A percentile compares a stretch with the other conserved stretches of the same genome.
These are phyloP conservation scores for Paraurostyla sp. DNA, from an alignment of 73 alveolate species.

Conservation along the genomic window DNA sequence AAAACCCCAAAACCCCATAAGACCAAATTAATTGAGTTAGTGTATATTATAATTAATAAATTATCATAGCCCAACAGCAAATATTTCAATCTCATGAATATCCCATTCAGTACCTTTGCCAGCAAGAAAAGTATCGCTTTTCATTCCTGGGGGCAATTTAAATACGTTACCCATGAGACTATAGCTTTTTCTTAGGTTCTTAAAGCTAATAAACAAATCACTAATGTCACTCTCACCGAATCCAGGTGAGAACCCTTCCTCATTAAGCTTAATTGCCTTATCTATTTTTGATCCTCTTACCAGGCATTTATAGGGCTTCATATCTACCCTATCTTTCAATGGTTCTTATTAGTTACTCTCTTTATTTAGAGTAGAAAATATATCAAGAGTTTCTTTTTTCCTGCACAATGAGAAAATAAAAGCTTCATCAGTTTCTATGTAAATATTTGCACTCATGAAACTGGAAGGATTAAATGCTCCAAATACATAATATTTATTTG, in stretches of 20 bases:
- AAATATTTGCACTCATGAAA: conserved; percentile 47
- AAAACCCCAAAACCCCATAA: no score
- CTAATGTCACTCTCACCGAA: conserved; percentile 88
- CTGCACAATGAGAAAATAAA: conserved; percentile 73
- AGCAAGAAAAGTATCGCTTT: conserved; percentile 79
- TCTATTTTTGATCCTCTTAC: conserved; percentile 64
- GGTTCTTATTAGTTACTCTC: conserved; percentile 11
- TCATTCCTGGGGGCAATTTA: conserved; percentile 78
- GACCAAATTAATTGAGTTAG: no score
- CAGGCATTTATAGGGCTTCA: conserved; percentile 77
- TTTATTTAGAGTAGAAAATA: not conserved
- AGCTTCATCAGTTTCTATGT: conserved; percentile 76
- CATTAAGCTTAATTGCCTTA: conserved; percentile 85
- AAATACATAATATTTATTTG: conserved; percentile 74
- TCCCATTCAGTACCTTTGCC: conserved; percentile 84
- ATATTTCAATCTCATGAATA: conserved; percentile 84
- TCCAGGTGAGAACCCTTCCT: conserved; percentile 84
- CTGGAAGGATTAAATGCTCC: conserved; percentile 77
- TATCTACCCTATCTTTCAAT: conserved; percentile 1
- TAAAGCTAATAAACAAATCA: conserved; percentile 85
- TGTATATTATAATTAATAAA: no score
- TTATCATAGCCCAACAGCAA: no score
- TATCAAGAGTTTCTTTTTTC: not conserved
- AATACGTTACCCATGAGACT: conserved; percentile 81
- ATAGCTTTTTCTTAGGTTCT: conserved; percentile 80